Base-by-base conservation (phyloP, 2,329 filamentous ascomycete species). In the Alternaria solani region DNA sequence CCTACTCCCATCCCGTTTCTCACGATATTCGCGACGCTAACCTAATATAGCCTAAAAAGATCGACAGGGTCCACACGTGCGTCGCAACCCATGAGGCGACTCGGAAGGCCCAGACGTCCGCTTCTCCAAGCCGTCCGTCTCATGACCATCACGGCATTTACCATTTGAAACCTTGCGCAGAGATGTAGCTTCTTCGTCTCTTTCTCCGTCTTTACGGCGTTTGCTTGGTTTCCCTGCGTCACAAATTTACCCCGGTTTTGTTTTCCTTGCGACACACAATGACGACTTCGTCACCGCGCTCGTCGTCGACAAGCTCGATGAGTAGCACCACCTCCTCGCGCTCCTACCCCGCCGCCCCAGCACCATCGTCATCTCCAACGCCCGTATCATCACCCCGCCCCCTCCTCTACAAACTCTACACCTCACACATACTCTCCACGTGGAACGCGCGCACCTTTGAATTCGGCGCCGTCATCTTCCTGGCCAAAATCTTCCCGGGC, bases 381-480 rank as follows among this genome's bases (percentile, higher is more conserved):
- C 57, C 26, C 43, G 42, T 30, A 26, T 55, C 38, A 52, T 49
- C 55, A 25, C 61, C 66, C 20, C 65, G 55, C 55, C 53, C 58
- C 11, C 64, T 76, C 7, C 63, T 77, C 28, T 72, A 65, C 57
- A 72, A 66, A 20, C 73, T 84, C 6, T 84, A 83, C 63, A 51
- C 75, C 16, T 84, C 82, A 1, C 82, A 84, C 55, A 78, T 79
- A 34, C 76, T 84, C 2, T 83, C 82, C 0, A 79, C 82, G 5
- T 84, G 82, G 82, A 84, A 84, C 61, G 79, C 80, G 1, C 76
- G 82, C 20, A 72, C 77, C 1, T 84, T 84, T 67, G 82, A 84
- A 64, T 84, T 84, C 60, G 81, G 80, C 34, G 79, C 82, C n/a
- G 79, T 84, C 12, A 75, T 84, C 12, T 84, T 83, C 66, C 74